Conservation (phyloP, 768 basidiomycete species). For the Agaricus bisporus region DNA sequence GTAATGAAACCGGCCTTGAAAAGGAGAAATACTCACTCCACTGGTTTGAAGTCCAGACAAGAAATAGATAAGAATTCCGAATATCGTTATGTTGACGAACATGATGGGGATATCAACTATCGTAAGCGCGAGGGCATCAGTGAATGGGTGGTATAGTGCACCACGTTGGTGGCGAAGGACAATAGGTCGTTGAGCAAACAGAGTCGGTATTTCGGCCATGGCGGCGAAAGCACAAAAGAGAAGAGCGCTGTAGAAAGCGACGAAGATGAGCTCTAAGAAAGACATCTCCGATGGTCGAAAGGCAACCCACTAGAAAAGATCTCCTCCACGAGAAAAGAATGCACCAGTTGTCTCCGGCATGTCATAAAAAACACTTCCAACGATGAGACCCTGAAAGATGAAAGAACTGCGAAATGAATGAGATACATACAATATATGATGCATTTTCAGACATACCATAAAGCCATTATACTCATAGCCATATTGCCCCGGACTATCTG, state of each 20-base stretch:
- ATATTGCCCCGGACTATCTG: constrained; percentile 39
- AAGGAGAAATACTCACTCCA: constrained; percentile 18
- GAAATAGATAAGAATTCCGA: constrained; percentile 53
- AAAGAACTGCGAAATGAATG: constrained; percentile 34
- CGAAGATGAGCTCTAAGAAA: not conserved
- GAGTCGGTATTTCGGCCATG: constrained; percentile 60
- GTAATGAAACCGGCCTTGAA: not conserved
- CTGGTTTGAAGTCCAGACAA: constrained; percentile 49
- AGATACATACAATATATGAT: not conserved
- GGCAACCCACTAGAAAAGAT: constrained; percentile 58
- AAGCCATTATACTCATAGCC: constrained; percentile 28
- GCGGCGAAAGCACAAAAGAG: constrained; percentile 53
- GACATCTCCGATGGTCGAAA: not conserved
- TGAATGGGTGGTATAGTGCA: constrained; percentile 45
- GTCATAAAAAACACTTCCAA: constrained; percentile 62
- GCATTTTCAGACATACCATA: constrained; percentile 18
- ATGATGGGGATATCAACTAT: constrained; percentile 58
- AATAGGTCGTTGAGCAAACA: constrained; percentile 57
- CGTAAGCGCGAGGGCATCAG: constrained; percentile 44
- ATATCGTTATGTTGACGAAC: constrained; percentile 34
- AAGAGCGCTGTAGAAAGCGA: constrained; percentile 33
- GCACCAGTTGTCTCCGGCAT: constrained; percentile 48
- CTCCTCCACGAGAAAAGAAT: constrained; percentile 73
- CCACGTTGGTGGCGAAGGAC: constrained; percentile 50
- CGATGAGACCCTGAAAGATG: constrained; percentile 41